Base-by-base conservation (phyloP, 371 early-diverging fungal genomes). In the Saksenaea oblongispora region DNA sequence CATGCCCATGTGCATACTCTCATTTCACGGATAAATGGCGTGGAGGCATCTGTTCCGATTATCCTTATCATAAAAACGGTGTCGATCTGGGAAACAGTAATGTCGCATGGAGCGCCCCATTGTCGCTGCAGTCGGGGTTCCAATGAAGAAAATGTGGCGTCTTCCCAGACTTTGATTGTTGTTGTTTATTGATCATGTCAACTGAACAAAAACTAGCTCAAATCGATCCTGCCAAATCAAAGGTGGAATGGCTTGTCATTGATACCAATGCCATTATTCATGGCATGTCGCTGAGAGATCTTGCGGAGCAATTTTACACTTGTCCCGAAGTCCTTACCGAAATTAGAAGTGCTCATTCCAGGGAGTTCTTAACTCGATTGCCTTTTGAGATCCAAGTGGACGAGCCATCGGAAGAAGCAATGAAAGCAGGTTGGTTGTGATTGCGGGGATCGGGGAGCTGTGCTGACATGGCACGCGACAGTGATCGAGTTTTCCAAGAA, bases 251-350 rank as follows among this genome's bases (percentile, higher is more conserved):
- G 35, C 72, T 89, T 37, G 82, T 90, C 34, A 76, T 90, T 55
- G 90, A 90, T 70, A 74, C 89, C 18, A 87, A 81, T 55, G 86
- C 87, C 31, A 78, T 89, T 56, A 75, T 90, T 54, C 81, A 87
- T 59, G 80, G 81, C 56, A 70, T 67, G 26, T 65, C 78, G 5
- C 58, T 82, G 9, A 59, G 68, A 34, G 57, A 67, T 57, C 65
- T 93, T 53, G 93, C 93, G 1, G 83, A 87, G 34, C 84, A 87
- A 34, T 91, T 95, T 60, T 87, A 88, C 59, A 95, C 97, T 24
- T 84, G 92, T 28, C 93, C 95, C 10, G 96, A 97, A 70, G 96
- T 98, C 7, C 56, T 96, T 27, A 74, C 71, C 37, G 98, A 98
- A 82, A 80, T 98, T 58, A 82, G 92, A 34, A 96, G 95, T 80